phyloP scores from a whole-genome alignment of 306 rosid species.

The Hippophae rhamnoides region DNA sequence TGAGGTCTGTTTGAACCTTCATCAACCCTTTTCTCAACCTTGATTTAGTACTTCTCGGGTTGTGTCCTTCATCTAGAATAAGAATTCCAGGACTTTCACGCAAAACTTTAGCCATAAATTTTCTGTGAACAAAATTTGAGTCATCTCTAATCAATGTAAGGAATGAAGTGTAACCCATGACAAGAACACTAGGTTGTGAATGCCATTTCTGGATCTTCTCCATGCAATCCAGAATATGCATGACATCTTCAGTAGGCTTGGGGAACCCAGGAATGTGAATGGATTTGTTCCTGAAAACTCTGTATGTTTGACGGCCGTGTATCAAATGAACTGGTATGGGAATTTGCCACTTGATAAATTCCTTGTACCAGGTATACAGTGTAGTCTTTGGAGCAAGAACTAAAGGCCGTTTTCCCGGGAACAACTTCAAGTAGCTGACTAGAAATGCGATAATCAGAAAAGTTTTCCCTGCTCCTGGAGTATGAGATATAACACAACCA shows the following conservation, averaged over 20 bases:
- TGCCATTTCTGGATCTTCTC: conserved; percentile 78
- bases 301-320: conserved; percentile 57
- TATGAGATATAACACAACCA: conserved; percentile 87
- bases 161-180: conserved; percentile 92
- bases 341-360: conserved; percentile 72
- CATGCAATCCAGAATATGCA: conserved; percentile 69
- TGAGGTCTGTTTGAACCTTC: conserved; percentile 79
- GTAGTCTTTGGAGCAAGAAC: conserved; percentile 87
- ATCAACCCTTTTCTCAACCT: conserved; percentile 78
- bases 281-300: conserved; percentile 31
- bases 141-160: conserved; percentile 73
- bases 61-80: conserved; percentile 93
- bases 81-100: conserved; percentile 81
- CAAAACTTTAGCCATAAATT: conserved; percentile 74
- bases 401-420: conserved; percentile 68
- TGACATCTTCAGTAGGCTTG: conserved; percentile 52
- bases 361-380: conserved; percentile 82
- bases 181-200: conserved; percentile 81
- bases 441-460: conserved; percentile 73
- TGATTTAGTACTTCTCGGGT: conserved; percentile 90
- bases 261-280: conserved; percentile 41
- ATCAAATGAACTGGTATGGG: conserved; percentile 71
- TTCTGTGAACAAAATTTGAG: conserved; percentile 65
- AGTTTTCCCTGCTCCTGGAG: conserved; percentile 93
- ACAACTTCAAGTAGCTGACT: conserved; percentile 62